A percentile compares a stretch with the other conserved stretches of the same genome.
Conservation (phyloP, 164 flowering plant genomes). For the Liquidambar formosana region DNA sequence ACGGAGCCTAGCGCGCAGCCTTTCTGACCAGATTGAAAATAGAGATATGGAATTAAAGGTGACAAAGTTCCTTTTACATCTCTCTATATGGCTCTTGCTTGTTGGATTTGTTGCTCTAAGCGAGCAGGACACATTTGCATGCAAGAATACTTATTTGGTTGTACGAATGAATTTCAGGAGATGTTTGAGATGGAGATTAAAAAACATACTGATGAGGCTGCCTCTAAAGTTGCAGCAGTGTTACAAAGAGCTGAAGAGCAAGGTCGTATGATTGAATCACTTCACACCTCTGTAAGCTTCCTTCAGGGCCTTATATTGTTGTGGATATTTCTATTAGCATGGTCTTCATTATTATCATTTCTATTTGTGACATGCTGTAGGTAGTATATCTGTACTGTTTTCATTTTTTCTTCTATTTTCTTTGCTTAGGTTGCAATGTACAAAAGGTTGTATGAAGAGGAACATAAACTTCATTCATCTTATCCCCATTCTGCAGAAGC, state of each 20-base stretch:
- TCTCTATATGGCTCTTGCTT: background rate
- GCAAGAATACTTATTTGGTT: background rate
- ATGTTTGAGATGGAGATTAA: constrained; percentile 69
- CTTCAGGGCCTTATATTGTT: background rate
- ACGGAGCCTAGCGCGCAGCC: constrained; percentile 75
- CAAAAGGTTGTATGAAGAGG: constrained; percentile 91
- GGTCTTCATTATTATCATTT: background rate
- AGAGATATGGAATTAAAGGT: constrained; percentile 70
- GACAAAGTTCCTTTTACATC: background rate
- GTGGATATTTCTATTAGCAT: background rate
- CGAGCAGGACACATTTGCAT: background rate
- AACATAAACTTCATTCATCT: constrained; percentile 54
- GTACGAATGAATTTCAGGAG: constrained; percentile 41
- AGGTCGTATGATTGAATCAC: constrained; percentile 85
- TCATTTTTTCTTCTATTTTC: background rate
- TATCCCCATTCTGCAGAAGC: constrained; percentile 34
- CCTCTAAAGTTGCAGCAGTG: constrained; percentile 75
- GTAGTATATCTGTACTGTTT: background rate
- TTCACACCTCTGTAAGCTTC: constrained; percentile 73
- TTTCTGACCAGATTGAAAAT: constrained; percentile 66
- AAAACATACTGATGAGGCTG: constrained; percentile 65
- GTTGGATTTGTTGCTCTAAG: background rate
- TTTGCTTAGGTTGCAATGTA: constrained; percentile 86
- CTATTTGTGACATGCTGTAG: background rate
- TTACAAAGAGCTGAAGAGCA: constrained; percentile 83